Evolutionary conservation across 192 early-diverging fungal genomes (phyloP).

Genomic region (Podila clonocystis): DNA sequence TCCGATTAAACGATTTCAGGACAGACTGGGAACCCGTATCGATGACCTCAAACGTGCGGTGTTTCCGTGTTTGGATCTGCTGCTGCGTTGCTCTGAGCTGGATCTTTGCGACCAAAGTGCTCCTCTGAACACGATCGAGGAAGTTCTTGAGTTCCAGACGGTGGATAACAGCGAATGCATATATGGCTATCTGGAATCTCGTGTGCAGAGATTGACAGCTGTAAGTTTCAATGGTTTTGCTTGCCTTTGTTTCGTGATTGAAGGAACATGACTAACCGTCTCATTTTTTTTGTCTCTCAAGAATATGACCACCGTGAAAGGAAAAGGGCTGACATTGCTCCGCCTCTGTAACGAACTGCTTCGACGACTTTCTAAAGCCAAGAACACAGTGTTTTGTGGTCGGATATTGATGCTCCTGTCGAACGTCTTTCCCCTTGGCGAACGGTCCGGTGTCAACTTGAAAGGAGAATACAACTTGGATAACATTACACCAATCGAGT

Average conservation of each 20-base stretch:
- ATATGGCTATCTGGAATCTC: slow-evolving; percentile 74
- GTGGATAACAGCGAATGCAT: slow-evolving; percentile 62
- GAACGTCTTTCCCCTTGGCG: slow-evolving; percentile 83
- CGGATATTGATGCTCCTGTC: slow-evolving; percentile 91
- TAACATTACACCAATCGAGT: slow-evolving; percentile 64
- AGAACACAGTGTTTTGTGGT: slow-evolving; percentile 83
- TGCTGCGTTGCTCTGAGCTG: slow-evolving; percentile 37
- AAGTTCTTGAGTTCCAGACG: slow-evolving; percentile 73
- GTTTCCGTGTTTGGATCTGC: slow-evolving; percentile 39
- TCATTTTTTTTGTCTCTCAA: slow-evolving; percentile 16
- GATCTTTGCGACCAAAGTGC: slow-evolving; percentile 23
- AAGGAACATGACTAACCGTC: neutral
- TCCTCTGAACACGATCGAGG: slow-evolving; percentile 71
- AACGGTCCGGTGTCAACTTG: slow-evolving; percentile 91
- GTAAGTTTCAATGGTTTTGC: slow-evolving; percentile 35
- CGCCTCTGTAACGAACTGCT: slow-evolving; percentile 91
- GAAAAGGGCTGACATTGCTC: slow-evolving; percentile 87
- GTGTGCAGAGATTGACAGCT: slow-evolving; percentile 58
- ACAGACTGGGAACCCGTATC: slow-evolving; percentile 23
- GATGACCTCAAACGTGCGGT: slow-evolving; percentile 13
- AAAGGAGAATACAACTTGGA: slow-evolving; percentile 87
- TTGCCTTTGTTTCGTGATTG: neutral
- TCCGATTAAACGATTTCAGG: slow-evolving; percentile 11
- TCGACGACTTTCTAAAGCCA: slow-evolving; percentile 85
- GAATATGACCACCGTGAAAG: slow-evolving; percentile 76